These are phyloP conservation scores for Excoecaria cochinchinensis DNA, from an alignment of 345 rosid species.

Conservation along the genomic window DNA sequence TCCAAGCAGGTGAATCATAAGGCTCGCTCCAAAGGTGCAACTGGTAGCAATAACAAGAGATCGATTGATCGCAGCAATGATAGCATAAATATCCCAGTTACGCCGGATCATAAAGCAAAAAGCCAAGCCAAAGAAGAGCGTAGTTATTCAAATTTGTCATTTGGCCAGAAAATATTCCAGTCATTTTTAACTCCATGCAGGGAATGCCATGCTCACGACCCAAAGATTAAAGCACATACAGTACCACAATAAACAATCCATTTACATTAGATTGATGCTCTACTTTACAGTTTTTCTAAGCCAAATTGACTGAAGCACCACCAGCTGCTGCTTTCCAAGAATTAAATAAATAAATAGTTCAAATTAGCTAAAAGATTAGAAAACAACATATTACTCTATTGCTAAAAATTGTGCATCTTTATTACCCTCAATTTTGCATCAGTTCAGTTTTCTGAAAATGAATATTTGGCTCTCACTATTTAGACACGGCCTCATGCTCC, in stretches of 20 bases:
- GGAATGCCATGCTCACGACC: constrained; percentile 38
- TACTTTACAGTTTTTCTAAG: not conserved
- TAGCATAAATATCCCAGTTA: not conserved
- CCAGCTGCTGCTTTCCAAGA: not conserved
- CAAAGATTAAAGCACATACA: constrained; percentile 16
- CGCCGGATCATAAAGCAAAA: constrained; percentile 21
- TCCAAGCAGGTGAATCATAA: constrained; percentile 12
- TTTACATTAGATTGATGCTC: not conserved
- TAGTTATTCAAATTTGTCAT: constrained; percentile 21
- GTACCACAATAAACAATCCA: constrained; percentile 4
- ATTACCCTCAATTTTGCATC: not conserved
- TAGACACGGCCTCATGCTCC: not conserved
- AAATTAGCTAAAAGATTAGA: not conserved
- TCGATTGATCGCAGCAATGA: not conserved
- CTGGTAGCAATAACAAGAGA: constrained; percentile 13
- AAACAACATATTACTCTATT: not conserved
- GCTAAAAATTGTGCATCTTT: not conserved
- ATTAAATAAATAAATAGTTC: not conserved
- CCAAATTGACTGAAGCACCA: not conserved
- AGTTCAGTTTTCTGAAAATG: not conserved
- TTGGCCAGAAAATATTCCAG: constrained; percentile 28
- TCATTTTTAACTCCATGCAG: constrained; percentile 44
- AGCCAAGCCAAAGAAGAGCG: constrained; percentile 26
- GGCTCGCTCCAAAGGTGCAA: constrained; percentile 16
- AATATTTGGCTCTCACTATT: not conserved